Percentiles rank a stretch among this genome's conserved stretches.
Conservation (phyloP, 2,329 filamentous ascomycete genomes). For the Aspergillus cejpii region DNA sequence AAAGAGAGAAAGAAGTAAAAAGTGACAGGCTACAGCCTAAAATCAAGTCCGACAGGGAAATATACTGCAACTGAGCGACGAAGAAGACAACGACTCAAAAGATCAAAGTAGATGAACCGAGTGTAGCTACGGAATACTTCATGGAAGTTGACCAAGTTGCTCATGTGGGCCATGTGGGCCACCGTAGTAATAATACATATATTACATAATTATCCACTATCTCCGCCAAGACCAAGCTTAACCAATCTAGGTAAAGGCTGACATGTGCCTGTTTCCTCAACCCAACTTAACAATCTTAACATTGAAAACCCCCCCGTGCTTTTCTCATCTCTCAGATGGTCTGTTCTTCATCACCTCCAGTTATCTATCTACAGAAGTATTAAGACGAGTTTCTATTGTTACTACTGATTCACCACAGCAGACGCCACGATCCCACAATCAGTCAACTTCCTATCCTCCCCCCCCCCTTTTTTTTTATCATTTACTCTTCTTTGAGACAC, state of each 20-base stretch:
- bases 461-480: slow-evolving; percentile 9
- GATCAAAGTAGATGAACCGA: neutral
- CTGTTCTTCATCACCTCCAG: slow-evolving; percentile 8
- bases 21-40: neutral
- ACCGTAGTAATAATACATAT: slow-evolving; percentile 17
- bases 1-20: neutral
- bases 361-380: neutral
- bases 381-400: neutral
- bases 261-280: slow-evolving; percentile 21
- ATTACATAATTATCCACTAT: neutral
- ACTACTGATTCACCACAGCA: neutral
- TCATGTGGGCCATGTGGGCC: slow-evolving; percentile 7
- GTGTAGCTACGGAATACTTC: neutral
- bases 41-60: slow-evolving; percentile 2
- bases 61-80: neutral
- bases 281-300: slow-evolving; percentile 23
- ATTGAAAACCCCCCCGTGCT: slow-evolving; percentile 14
- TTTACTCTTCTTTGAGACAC: slow-evolving; percentile 1
- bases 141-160: slow-evolving; percentile 11
- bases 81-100: neutral
- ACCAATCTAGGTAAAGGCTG: slow-evolving; percentile 21
- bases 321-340: slow-evolving; percentile 13
- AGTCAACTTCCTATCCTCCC: slow-evolving; percentile 5
- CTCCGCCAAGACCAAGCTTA: slow-evolving; percentile 3
- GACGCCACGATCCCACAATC: neutral